These are phyloP conservation scores for Ophiostoma piceae DNA, from an alignment of 2,329 filamentous ascomycete species.

Conservation along the genomic window DNA sequence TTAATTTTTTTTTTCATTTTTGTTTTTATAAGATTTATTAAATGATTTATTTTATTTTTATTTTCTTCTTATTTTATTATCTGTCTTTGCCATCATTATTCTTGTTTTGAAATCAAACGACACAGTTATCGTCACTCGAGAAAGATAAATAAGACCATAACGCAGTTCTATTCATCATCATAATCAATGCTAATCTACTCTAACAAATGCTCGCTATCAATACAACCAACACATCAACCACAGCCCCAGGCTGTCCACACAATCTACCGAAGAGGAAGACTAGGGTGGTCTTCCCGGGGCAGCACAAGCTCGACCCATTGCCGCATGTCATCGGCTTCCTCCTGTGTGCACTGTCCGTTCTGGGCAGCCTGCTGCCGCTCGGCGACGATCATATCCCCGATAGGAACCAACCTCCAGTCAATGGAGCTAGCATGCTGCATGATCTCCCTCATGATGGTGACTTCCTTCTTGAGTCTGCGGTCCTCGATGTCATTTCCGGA, in stretches of 20 bases:
- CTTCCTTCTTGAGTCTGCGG: neutral
- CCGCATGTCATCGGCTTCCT: neutral
- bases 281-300: neutral
- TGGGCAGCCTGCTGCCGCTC: neutral
- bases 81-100: neutral
- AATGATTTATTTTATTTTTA: too few relatives aligned
- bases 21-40: too few relatives aligned
- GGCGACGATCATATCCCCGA: neutral
- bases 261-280: neutral
- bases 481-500: neutral
- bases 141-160: too few relatives aligned
- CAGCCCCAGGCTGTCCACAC: neutral
- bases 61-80: neutral
- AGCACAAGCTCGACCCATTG: constrained; percentile 1
- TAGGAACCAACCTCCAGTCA: neutral
- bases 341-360: neutral
- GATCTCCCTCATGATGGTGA: constrained; percentile 46
- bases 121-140: too few relatives aligned
- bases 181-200: neutral
- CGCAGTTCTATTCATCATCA: too few relatives aligned
- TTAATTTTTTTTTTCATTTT: too few relatives aligned
- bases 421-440: constrained; percentile 35
- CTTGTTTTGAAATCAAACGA: too few relatives aligned
- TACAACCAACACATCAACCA: too few relatives aligned
- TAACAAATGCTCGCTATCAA: neutral